Conservation (phyloP, 176 grass and related monocot species). For the Aegilops tauschii region DNA sequence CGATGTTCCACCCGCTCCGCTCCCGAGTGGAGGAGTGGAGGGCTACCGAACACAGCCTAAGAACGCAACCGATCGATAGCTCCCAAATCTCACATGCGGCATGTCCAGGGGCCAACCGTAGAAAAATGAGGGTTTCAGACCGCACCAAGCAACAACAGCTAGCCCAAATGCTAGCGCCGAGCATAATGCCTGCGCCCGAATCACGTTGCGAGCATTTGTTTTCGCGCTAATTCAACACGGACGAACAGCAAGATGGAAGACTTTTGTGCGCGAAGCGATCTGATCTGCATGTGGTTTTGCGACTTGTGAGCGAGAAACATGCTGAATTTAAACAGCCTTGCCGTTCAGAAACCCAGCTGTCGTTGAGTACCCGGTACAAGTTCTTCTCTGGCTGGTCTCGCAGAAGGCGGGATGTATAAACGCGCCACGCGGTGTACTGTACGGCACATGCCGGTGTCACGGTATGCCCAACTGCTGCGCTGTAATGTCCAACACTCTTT, state of each 20-base stretch:
- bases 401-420: neutral
- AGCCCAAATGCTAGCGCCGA: neutral
- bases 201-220: neutral
- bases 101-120: neutral
- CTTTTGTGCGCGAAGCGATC: slow-evolving; percentile 19
- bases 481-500: neutral
- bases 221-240: neutral
- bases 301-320: neutral
- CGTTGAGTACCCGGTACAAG: neutral
- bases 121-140: neutral
- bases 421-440: neutral
- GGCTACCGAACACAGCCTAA: neutral
- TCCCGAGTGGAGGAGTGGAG: too few relatives aligned
- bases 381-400: neutral
- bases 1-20: too few relatives aligned
- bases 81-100: slow-evolving; percentile 33
- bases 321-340: slow-evolving; percentile 14
- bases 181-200: slow-evolving; percentile 2
- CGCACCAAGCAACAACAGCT: slow-evolving; percentile 1
- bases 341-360: slow-evolving; percentile 9
- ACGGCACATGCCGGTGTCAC: neutral
- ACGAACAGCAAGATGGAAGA: neutral
- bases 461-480: neutral
- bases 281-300: slow-evolving; percentile 8
- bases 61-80: neutral